Base-by-base conservation (phyloP, 2,329 filamentous ascomycete species). In the Scedosporium apiospermum region DNA sequence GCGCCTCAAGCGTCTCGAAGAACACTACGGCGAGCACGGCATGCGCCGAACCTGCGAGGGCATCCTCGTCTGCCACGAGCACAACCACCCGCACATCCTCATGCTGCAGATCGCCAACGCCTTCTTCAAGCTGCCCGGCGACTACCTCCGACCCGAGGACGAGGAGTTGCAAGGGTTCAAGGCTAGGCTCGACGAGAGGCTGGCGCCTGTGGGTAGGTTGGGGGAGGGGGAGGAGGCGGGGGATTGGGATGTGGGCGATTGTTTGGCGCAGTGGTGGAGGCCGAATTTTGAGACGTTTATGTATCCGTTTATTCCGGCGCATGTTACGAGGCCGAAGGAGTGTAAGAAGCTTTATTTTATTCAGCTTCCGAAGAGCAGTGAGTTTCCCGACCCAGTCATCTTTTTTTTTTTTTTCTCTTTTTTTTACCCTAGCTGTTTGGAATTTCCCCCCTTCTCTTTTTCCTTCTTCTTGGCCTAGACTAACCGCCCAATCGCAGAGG, bases 201-300 rank as follows among this genome's bases (percentile, higher is more conserved):
- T 99, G 61, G 95, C 95, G 1, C 95, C 95, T 1, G 90, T 95
- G n/a, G 91, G 91, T 62, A 88, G 88, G 58, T 86, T 90, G 27
- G 90, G 91, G 65, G 90, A 96, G 74, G 90, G 90, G 59, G 90
- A 95, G 69, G 93, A 93, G 73, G 73, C 75, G 14, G 74, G 73
- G 18, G 91, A 96, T 72, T 99, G 95, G 95, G 84, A 96, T 74
- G 87, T 99, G 68, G 91, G 90, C 69, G 95, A 98, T 74, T 96
- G 93, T 58, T 82, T 99, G 63, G 93, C 95, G 62, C 93, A 97
- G 78, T 99, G 95, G 95, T 99, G 93, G 92, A 84, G 95, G 63
- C 95, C 95, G 62, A 99, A 98, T 80, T 97, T 98, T 73, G 95
- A 99, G 81, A 98, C 95, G 2, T 98, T 98, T 81, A 97, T 99